Conservation (phyloP, 768 basidiomycete genomes). For the Psilocybe tampanensis region DNA sequence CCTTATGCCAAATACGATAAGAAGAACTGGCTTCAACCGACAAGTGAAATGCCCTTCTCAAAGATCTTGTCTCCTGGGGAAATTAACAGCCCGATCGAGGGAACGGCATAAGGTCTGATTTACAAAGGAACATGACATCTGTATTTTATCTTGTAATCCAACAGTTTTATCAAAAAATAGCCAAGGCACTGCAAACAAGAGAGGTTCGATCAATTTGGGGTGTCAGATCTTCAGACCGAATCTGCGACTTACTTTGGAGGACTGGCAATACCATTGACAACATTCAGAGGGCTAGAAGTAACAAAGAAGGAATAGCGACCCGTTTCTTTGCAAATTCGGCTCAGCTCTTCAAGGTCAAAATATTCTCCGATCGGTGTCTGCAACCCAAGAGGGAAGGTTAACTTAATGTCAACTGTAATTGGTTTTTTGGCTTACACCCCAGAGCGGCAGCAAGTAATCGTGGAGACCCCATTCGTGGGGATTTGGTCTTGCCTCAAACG, state of each 20-base stretch:
- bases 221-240: background rate
- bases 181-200: constrained; percentile 9
- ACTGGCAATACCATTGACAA: constrained; percentile 29
- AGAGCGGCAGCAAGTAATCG: constrained; percentile 25
- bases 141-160: background rate
- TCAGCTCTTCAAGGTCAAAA: constrained; percentile 27
- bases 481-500: constrained; percentile 25
- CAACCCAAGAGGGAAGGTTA: background rate
- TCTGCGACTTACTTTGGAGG: constrained; percentile 23
- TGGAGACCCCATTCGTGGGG: constrained; percentile 26
- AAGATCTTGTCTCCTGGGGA: constrained; percentile 42
- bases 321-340: constrained; percentile 21
- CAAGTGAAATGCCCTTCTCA: constrained; percentile 79
- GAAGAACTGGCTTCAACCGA: constrained; percentile 97
- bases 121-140: background rate
- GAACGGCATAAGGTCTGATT: background rate
- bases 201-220: background rate
- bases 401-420: background rate
- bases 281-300: constrained; percentile 26
- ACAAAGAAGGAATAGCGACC: constrained; percentile 27
- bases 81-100: constrained; percentile 8
- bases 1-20: constrained; percentile 76
- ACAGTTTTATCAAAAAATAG: constrained; percentile 10
- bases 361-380: constrained; percentile 29
- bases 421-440: constrained; percentile 23